Evolutionary conservation across 2,329 filamentous ascomycete species (phyloP).

Genomic region (Fusarium tricinctum): DNA sequence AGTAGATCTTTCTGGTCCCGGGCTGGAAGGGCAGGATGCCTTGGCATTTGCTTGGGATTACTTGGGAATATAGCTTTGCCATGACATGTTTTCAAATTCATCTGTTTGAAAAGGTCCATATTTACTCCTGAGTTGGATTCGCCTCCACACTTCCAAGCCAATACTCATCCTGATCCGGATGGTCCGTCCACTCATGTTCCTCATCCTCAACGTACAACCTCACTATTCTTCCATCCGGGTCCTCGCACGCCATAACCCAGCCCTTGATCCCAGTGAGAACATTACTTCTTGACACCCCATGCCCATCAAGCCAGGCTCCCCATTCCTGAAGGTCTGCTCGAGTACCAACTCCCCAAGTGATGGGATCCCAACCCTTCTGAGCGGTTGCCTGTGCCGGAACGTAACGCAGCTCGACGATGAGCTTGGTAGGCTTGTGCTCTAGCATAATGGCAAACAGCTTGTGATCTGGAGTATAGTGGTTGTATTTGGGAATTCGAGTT

Average conservation of each 20-base stretch:
- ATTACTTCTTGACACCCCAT: neutral
- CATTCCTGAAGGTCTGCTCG: neutral
- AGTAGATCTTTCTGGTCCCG: too few relatives aligned
- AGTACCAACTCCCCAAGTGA: conserved; percentile 1
- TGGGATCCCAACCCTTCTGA: conserved; percentile 5
- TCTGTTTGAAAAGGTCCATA: neutral
- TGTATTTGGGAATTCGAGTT: neutral
- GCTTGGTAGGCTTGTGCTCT: neutral
- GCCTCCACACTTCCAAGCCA: conserved; percentile 5
- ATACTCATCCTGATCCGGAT: neutral
- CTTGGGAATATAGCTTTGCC: too few relatives aligned
- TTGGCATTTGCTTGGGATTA: too few relatives aligned
- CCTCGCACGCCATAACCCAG: conserved; percentile 5
- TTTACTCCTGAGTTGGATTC: neutral
- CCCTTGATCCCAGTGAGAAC: neutral
- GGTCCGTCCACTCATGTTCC: conserved; percentile 1
- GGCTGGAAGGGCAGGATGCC: too few relatives aligned
- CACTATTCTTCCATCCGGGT: conserved; percentile 1
- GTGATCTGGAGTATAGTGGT: neutral
- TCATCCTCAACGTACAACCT: neutral
- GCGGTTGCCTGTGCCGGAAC: neutral
- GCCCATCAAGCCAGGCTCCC: neutral
- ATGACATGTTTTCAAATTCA: too few relatives aligned
- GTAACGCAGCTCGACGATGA: neutral
- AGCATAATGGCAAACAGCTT: conserved; percentile 5